Conservation (phyloP, 345 rosid genomes). For the Citropsis articulata region DNA sequence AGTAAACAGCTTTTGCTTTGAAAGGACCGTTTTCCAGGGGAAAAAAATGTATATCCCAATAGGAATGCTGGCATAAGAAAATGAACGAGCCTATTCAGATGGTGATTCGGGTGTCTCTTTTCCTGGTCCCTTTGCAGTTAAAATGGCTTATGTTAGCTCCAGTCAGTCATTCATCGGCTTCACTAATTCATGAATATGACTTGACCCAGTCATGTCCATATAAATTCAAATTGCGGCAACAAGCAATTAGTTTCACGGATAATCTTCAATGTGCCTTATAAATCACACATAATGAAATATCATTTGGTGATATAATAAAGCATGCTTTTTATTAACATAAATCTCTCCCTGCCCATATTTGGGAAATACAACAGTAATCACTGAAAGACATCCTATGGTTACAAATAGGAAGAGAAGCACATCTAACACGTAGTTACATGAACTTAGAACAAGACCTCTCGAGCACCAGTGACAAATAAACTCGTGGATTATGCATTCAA, state of each 20-base stretch:
- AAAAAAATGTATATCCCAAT: neutral
- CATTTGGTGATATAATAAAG: neutral
- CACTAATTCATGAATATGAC: neutral
- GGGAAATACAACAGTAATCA: neutral
- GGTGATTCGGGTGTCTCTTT: neutral
- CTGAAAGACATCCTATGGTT: conserved; percentile 10
- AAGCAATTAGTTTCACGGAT: neutral
- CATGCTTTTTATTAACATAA: conserved; percentile 2
- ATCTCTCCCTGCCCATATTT: conserved; percentile 13
- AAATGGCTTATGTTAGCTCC: neutral
- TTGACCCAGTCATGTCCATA: neutral
- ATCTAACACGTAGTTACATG: conserved; percentile 13
- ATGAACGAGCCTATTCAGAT: neutral
- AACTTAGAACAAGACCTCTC: conserved; percentile 41
- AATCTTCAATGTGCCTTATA: neutral
- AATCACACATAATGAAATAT: neutral
- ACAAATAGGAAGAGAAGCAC: conserved; percentile 16
- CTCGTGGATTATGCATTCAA: conserved; percentile 4
- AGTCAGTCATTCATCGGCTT: neutral
- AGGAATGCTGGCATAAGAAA: neutral
- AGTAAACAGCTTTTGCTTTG: neutral
- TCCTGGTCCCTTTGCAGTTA: neutral
- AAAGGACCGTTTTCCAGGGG: neutral
- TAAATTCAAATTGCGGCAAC: neutral
- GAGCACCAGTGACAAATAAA: conserved; percentile 33